Conservation (phyloP, 306 rosid species). For the Purshia tridentata region DNA sequence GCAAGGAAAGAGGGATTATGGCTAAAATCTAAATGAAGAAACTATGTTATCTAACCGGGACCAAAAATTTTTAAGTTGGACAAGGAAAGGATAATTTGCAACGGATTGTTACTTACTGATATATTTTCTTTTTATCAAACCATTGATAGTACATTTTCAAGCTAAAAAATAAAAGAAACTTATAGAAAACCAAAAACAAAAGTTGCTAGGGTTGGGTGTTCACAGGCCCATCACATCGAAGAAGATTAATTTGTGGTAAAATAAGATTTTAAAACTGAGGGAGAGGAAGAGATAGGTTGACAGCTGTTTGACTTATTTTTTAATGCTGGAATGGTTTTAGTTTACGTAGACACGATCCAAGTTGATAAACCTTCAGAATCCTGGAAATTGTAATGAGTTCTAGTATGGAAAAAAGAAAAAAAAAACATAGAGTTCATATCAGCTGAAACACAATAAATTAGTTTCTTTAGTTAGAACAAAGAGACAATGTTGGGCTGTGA, state of each 20-base stretch:
- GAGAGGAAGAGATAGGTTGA: constrained; percentile 7
- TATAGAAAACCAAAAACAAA: neutral
- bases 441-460: neutral
- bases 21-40: neutral
- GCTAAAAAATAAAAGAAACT: neutral
- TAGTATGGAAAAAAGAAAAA: neutral
- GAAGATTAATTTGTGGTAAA: neutral
- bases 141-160: neutral
- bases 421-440: neutral
- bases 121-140: neutral
- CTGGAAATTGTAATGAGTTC: neutral
- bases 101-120: neutral
- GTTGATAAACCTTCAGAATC: neutral
- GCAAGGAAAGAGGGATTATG: neutral
- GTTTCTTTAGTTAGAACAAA: neutral
- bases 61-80: neutral
- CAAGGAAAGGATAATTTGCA: neutral
- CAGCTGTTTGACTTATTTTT: constrained; percentile 3
- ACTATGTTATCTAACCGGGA: neutral
- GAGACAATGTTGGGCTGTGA: too few species aligned
- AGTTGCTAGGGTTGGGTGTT: neutral
- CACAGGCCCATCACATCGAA: neutral
- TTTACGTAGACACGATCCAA: neutral
- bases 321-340: neutral
- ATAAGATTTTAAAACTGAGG: neutral